These are phyloP conservation scores for Verticillium tricorpus DNA, from an alignment of 2,329 filamentous ascomycete species.

Conservation along the genomic window DNA sequence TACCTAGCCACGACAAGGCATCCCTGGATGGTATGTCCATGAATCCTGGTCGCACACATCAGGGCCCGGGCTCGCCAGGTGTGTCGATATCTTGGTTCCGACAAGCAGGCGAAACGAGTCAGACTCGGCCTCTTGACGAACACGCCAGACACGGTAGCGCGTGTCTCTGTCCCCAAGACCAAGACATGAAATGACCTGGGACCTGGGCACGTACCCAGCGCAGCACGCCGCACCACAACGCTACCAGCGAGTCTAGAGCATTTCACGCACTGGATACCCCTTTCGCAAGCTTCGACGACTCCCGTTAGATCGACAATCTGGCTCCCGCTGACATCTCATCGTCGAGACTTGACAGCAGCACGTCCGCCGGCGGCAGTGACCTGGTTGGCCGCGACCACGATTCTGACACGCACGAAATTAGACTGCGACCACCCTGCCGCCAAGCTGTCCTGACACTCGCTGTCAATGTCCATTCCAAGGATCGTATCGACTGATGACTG, in stretches of 20 bases:
- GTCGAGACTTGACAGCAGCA: neutral
- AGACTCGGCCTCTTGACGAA: neutral
- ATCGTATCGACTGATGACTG: neutral
- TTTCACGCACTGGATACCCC: neutral
- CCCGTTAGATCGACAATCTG: neutral
- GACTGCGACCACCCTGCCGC: neutral
- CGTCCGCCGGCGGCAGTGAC: neutral
- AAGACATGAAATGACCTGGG: neutral
- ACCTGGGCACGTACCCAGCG: neutral
- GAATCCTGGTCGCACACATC: too few species aligned
- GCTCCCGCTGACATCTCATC: constrained; percentile 1
- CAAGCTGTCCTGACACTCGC: neutral
- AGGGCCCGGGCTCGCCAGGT: neutral
- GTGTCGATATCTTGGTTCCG: neutral
- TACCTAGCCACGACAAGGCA: too few species aligned
- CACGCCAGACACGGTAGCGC: neutral
- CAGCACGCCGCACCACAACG: neutral
- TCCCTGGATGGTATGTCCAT: too few species aligned
- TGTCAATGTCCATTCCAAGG: neutral
- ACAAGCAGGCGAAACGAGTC: neutral
- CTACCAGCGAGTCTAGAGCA: neutral
- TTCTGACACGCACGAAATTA: neutral
- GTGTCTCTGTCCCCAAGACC: neutral
- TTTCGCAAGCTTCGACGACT: neutral
- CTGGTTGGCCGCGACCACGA: neutral